A percentile compares a stretch with the other conserved stretches of the same genome.
phyloP scores from a whole-genome alignment of 768 basidiomycete species.

The Macrolepiota dolichaula region DNA sequence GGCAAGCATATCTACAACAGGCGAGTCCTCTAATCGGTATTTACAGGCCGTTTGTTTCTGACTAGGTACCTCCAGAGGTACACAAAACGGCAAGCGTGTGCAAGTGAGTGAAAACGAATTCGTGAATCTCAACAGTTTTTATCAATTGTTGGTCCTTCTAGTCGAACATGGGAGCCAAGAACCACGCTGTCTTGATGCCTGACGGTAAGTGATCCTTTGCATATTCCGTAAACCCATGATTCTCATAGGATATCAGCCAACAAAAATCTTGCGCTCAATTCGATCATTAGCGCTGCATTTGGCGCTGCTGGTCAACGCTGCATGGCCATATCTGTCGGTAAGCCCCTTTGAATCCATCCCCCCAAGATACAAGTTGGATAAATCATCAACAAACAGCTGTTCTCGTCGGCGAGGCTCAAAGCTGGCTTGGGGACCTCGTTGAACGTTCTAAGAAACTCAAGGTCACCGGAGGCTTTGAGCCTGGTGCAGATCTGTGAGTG shows the following conservation, averaged over 20 bases:
- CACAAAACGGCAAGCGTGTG: slow-evolving; percentile 84
- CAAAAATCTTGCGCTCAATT: slow-evolving; percentile 88
- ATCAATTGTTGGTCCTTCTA: slow-evolving; percentile 14
- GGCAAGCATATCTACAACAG: slow-evolving; percentile 93
- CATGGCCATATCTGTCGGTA: slow-evolving; percentile 93
- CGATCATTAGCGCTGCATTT: slow-evolving; percentile 90
- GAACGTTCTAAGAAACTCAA: slow-evolving; percentile 77
- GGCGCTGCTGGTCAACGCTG: slow-evolving; percentile 97
- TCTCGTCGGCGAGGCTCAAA: slow-evolving; percentile 73
- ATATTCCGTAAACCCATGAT: neutral
- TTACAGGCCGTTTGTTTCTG: neutral
- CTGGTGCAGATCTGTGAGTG: slow-evolving; percentile 72
- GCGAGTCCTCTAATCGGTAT: slow-evolving; percentile 27
- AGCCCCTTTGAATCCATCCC: slow-evolving; percentile 18
- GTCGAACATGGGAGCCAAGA: slow-evolving; percentile 87
- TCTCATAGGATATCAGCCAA: slow-evolving; percentile 55
- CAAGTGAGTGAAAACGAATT: slow-evolving; percentile 40
- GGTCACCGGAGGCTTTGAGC: slow-evolving; percentile 90
- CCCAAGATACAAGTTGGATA: neutral
- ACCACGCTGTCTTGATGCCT: slow-evolving; percentile 92
- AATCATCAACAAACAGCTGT: slow-evolving; percentile 39
- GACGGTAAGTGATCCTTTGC: slow-evolving; percentile 56
- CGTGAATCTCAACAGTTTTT: neutral
- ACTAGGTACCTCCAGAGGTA: slow-evolving; percentile 50
- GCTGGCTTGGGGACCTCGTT: slow-evolving; percentile 85